Evolutionary conservation across 2,329 filamentous ascomycete species (phyloP).

Genomic region (Periconia sp.): DNA sequence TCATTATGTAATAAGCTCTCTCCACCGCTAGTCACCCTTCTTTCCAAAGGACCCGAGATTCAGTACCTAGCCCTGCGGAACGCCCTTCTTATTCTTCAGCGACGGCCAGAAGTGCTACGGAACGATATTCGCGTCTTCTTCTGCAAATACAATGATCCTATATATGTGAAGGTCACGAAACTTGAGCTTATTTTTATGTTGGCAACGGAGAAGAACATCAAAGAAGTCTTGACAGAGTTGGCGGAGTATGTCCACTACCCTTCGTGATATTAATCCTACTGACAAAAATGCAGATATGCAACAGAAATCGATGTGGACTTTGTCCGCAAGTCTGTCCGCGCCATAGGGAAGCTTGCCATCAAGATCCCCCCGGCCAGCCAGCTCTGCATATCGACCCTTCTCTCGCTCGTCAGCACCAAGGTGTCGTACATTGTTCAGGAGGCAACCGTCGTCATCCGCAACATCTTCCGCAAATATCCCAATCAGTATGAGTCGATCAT

Average conservation of each 20-base stretch:
- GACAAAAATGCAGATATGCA: conserved; percentile 66
- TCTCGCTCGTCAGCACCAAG: conserved; percentile 96
- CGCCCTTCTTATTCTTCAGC: conserved; percentile 89
- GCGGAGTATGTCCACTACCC: conserved; percentile 68
- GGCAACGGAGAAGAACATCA: conserved; percentile 92
- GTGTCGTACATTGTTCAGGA: conserved; percentile 99
- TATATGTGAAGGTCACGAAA: conserved; percentile 99
- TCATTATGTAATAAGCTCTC: conserved; percentile 90
- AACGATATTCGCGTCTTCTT: conserved; percentile 99
- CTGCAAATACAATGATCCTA: conserved; percentile 99
- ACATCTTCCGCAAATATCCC: conserved; percentile 99
- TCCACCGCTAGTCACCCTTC: conserved; percentile 88
- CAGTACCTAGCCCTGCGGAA: conserved; percentile 95
- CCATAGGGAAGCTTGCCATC: conserved; percentile 97
- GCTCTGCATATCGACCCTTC: conserved; percentile 87
- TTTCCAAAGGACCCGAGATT: conserved; percentile 97
- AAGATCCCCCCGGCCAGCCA: conserved; percentile 95
- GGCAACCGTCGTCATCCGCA: conserved; percentile 96
- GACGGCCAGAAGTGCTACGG: conserved; percentile 87
- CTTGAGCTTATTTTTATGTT: conserved; percentile 99
- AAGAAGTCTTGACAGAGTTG: conserved; percentile 90
- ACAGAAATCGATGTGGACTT: conserved; percentile 99
- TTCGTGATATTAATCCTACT: conserved; percentile 8
- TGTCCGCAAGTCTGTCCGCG: conserved; percentile 94
- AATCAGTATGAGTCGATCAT: conserved; percentile 99